Evolutionary conservation across 768 basidiomycete genomes (phyloP).

Genomic region (Suillus clintonianus): DNA sequence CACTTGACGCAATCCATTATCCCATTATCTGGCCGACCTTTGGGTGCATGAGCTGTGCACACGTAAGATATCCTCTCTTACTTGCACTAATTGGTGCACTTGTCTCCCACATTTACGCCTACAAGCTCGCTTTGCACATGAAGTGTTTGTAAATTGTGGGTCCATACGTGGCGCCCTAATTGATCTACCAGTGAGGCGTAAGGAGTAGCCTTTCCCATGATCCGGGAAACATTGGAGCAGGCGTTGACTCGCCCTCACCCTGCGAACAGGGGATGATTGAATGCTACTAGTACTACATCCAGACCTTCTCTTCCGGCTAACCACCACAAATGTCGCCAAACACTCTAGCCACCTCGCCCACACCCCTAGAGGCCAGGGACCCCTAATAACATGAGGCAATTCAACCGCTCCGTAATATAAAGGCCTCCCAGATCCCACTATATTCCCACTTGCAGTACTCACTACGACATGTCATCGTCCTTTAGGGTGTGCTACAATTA

Average conservation of each 20-base stretch:
- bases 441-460: neutral
- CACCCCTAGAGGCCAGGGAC: too few relatives aligned
- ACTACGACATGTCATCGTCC: neutral
- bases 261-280: too few relatives aligned
- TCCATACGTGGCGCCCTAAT: neutral
- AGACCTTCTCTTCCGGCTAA: too few relatives aligned
- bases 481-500: neutral
- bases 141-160: neutral
- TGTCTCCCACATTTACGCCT: neutral
- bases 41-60: neutral
- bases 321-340: too few relatives aligned
- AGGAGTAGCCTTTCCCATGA: neutral
- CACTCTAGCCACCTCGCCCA: too few relatives aligned
- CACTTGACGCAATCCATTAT: too few relatives aligned
- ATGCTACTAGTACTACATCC: too few relatives aligned
- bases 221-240: neutral
- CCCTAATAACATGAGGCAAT: neutral
- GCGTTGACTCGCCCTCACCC: too few relatives aligned
- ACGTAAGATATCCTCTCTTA: neutral
- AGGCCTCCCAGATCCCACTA: neutral
- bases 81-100: neutral
- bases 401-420: neutral
- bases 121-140: neutral
- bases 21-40: neutral
- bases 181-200: too few relatives aligned